Base-by-base conservation (phyloP, 805 yeast species). In the Yarrowia sp. region DNA sequence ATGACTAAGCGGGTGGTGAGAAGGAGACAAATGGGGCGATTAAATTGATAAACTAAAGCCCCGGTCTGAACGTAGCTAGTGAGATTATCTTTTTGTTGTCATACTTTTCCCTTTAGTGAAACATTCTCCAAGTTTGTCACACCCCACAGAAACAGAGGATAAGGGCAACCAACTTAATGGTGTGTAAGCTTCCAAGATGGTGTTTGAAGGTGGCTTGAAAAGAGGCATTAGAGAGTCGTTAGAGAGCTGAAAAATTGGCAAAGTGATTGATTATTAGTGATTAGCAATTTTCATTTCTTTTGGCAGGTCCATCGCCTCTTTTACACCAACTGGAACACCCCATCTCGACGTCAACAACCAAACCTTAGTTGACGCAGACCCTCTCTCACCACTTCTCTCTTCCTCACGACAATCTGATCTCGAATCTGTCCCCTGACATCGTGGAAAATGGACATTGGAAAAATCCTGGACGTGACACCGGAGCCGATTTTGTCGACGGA, bases 381-480 rank as follows among this genome's bases (percentile, higher is more conserved):
- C 63, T 70, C 73, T 70, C 68, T 73, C 40, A 71, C 71, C 35
- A 52, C 66, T 49, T 32, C 52, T 14, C 53, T 32, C 52, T 36
- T 38, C 48, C 43, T 41, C 43, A 19, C 38, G 65, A 52, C 58
- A 11, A n/a, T 19, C 38, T 16, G 43, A 38, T 40, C 38, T 10
- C 8, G 16, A 22, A 12, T 10, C 35, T 5, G 22, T 16, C 10
- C 40, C 53, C 53, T n/a, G 19, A 49, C 49, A 41, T 10, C 48
- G 22, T 4, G 5, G 5, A 41, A 43, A 14, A 90, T 91, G 97
- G 92, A 91, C 78, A 81, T 91, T 68, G 82, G 88, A 68, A 85
- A 84, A 75, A 90, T 91, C 56, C 80, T 91, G 71, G 97, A 91
- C 75, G 88, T 92, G 16, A 88, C 91, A 12, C 97, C 97, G 0